A percentile compares a stretch with the other conserved stretches of the same genome.
These are phyloP conservation scores for Cladorrhinum samala DNA, from an alignment of 495 filamentous ascomycete species.

Conservation along the genomic window DNA sequence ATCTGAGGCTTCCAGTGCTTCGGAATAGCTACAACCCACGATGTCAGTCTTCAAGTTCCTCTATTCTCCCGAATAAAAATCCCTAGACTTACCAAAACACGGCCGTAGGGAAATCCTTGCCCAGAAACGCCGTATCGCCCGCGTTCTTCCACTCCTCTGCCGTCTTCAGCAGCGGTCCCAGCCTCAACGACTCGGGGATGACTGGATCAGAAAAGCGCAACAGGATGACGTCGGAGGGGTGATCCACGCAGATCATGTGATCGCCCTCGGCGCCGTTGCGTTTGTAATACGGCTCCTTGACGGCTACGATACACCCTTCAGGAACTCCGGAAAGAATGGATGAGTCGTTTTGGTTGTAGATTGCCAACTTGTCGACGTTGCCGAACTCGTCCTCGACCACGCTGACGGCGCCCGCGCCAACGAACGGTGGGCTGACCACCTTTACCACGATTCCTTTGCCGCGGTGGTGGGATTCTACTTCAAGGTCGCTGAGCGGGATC, in stretches of 20 bases:
- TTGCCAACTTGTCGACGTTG: constrained; percentile 38
- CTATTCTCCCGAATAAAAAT: neutral
- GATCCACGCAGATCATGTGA: constrained; percentile 48
- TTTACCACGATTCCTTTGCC: constrained; percentile 39
- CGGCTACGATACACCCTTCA: constrained; percentile 32
- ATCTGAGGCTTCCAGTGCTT: constrained; percentile 21
- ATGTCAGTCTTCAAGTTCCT: neutral
- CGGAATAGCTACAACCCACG: constrained; percentile 24
- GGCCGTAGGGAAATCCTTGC: constrained; percentile 29
- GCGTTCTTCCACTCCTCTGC: constrained; percentile 29
- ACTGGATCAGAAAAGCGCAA: constrained; percentile 20
- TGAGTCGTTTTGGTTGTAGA: constrained; percentile 39
- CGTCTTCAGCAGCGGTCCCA: constrained; percentile 25
- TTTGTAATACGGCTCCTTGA: constrained; percentile 52
- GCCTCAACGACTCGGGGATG: constrained; percentile 21
- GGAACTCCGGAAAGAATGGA: constrained; percentile 29
- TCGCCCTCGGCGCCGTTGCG: constrained; percentile 31
- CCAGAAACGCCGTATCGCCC: constrained; percentile 29
- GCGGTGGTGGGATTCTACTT: constrained; percentile 47
- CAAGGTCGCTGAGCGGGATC: constrained; percentile 32
- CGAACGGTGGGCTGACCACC: constrained; percentile 34
- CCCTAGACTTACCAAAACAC: constrained; percentile 25
- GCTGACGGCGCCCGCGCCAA: constrained; percentile 37
- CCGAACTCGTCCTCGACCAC: constrained; percentile 48
- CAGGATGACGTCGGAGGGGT: constrained; percentile 41